Evolutionary conservation across 2,329 filamentous ascomycete species (phyloP), one percentile per base, ranked within the genome.

Genomic region (Neonectria sp.): DNA sequence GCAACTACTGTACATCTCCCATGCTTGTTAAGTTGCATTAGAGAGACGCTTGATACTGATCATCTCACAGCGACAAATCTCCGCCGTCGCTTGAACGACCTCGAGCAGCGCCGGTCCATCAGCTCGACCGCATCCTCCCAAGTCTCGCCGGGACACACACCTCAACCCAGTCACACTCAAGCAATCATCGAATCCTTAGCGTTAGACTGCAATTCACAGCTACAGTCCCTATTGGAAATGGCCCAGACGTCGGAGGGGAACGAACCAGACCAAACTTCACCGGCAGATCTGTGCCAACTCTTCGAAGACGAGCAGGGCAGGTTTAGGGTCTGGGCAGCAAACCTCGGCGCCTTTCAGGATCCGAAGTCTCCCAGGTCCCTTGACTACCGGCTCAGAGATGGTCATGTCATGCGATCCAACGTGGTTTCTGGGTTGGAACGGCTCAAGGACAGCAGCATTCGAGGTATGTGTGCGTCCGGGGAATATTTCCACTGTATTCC

Each of bases 311-410:
- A 37, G 35, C 45, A 17, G 6, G 61, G 43, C 17, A 56, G 55
- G 8, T 64, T 64, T 55, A 51, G 24, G 6, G 55, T 64, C 9
- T 64, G 61, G 61, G 61, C 61, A 15, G 25, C 53, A 29, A 64
- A 64, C 31, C 49, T 64, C n/a, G 61, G 61, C 6, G 61, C 61
- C 6, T 45, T 64, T n/a, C 45, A 64, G n/a, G 31, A 35, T n/a
- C 15, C 33, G 12, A n/a, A 29, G 31, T 48, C 31, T 6, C 37
- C 35, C 2, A 46, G n/a, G 1, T 64, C 55, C 9, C 24, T 64
- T n/a, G 61, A 58, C 25, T 48, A 31, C 21, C 33, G 55, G 29
- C 57, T 60, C 4, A 52, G 17, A 13, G 46, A 52, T 12, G 57
- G 21, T 6, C 25, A 43, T 29, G 33, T 15, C 33, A 49, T 46